These are phyloP conservation scores for Mallotus repandus DNA, from an alignment of 441 rosid species.

Conservation along the genomic window DNA sequence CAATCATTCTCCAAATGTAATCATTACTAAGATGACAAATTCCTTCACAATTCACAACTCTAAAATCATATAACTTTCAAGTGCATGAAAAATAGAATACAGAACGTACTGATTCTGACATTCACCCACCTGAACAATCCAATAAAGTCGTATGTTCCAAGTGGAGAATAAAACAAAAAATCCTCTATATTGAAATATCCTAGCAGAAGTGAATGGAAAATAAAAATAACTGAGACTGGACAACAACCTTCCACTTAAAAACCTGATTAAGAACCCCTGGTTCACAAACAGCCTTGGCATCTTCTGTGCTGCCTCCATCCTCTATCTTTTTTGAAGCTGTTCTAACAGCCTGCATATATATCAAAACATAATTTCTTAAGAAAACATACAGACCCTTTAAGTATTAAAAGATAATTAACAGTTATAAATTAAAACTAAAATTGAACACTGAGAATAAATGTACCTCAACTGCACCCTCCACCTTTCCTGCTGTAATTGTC, in stretches of 20 bases:
- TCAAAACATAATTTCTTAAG: constrained; percentile 9
- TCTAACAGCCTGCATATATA: constrained; percentile 63
- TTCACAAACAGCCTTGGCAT: constrained; percentile 88
- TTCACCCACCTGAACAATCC: no score
- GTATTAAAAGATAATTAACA: constrained; percentile 5
- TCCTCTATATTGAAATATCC: constrained; percentile 3
- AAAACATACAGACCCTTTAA: constrained; percentile 3
- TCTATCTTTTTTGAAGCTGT: constrained; percentile 75
- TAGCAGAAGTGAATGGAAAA: neutral
- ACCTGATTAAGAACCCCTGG: constrained; percentile 69
- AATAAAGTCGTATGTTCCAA: no score
- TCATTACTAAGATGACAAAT: constrained; percentile 1
- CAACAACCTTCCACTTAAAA: constrained; percentile 80
- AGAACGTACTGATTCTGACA: neutral
- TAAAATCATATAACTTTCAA: constrained; percentile 3
- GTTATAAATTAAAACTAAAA: constrained; percentile 7
- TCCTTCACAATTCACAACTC: neutral
- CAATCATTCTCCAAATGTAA: neutral
- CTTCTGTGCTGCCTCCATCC: constrained; percentile 64
- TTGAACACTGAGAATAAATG: constrained; percentile 6
- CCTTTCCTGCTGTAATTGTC: constrained; percentile 73
- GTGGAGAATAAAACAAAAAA: neutral
- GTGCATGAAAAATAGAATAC: neutral
- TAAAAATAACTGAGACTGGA: constrained; percentile 4
- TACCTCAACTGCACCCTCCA: constrained; percentile 85